Conservation (phyloP, 2,329 filamentous ascomycete genomes). For the Scedosporium dehoogii region DNA sequence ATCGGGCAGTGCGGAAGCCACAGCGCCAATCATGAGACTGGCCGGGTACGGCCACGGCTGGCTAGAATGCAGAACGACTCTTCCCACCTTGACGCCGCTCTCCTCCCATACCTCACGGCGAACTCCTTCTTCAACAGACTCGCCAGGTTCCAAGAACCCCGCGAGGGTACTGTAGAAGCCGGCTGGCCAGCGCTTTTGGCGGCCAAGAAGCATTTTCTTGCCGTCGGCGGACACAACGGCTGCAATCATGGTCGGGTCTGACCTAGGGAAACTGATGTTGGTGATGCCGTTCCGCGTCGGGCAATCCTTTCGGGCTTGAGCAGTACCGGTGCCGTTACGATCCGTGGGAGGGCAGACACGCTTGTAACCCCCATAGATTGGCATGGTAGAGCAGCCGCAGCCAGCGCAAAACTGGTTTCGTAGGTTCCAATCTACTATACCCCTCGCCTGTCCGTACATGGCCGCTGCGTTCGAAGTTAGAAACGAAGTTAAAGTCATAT, state of each 20-base stretch:
- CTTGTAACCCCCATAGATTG: constrained; percentile 71
- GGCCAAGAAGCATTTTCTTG: constrained; percentile 69
- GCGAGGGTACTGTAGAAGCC: constrained; percentile 85
- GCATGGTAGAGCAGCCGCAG: constrained; percentile 75
- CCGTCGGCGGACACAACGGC: constrained; percentile 78
- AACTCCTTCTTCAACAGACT: constrained; percentile 77
- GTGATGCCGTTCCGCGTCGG: constrained; percentile 75
- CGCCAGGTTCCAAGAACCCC: constrained; percentile 76
- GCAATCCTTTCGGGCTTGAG: constrained; percentile 56
- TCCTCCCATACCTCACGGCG: constrained; percentile 82
- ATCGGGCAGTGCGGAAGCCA: constrained; percentile 70
- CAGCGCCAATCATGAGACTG: constrained; percentile 76
- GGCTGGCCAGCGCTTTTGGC: constrained; percentile 72
- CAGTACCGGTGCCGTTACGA: constrained; percentile 32
- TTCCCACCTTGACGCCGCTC: constrained; percentile 63
- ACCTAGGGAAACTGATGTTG: constrained; percentile 85
- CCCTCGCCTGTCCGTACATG: constrained; percentile 80
- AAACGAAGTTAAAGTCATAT: not conserved
- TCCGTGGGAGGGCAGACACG: constrained; percentile 68
- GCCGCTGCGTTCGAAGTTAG: constrained; percentile 28
- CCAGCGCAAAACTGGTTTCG: constrained; percentile 87
- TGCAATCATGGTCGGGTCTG: constrained; percentile 92
- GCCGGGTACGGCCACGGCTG: constrained; percentile 85
- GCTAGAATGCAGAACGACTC: constrained; percentile 72
- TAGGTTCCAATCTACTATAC: constrained; percentile 86